phyloP scores from a whole-genome alignment of 1,139 yeast genomes.

The Suhomyces panamericanus region DNA sequence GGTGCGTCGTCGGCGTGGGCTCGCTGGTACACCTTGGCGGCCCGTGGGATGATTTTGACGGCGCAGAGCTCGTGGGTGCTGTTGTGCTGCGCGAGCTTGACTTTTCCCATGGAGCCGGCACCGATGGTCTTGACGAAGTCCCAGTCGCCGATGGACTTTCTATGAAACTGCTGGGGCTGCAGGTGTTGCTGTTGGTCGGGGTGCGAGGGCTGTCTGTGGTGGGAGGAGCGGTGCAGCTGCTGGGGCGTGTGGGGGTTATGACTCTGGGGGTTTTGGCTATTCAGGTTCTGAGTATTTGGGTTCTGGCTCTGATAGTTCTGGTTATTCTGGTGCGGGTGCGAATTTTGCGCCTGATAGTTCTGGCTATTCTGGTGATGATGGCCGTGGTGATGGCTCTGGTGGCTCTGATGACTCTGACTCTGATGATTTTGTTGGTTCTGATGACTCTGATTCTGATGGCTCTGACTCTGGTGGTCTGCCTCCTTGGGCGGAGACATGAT shows the following conservation, averaged over 20 bases:
- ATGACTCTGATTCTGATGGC: not conserved
- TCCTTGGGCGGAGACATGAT: constrained; percentile 20
- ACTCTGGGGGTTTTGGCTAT: too few relatives aligned
- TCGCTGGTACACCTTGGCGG: constrained; percentile 72
- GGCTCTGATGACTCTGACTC: not conserved
- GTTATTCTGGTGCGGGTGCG: constrained; percentile 11
- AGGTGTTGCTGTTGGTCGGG: constrained; percentile 18
- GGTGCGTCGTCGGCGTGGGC: constrained; percentile 76
- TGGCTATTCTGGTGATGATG: not conserved
- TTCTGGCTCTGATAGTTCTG: too few relatives aligned
- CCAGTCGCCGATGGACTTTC: constrained; percentile 96
- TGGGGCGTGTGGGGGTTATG: constrained; percentile 11
- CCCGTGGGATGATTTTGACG: constrained; percentile 78
- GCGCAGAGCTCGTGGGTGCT: constrained; percentile 84
- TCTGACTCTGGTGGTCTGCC: not conserved
- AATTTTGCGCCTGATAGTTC: constrained; percentile 4
- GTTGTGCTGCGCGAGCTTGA: constrained; percentile 86
- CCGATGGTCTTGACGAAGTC: constrained; percentile 93
- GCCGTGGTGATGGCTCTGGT: constrained; percentile 8
- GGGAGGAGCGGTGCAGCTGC: constrained; percentile 16
- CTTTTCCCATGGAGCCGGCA: constrained; percentile 99
- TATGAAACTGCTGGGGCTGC: constrained; percentile 60
- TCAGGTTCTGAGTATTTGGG: too few relatives aligned
- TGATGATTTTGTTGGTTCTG: too few relatives aligned
- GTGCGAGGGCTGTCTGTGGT: constrained; percentile 22